Evolutionary conservation across 2,329 filamentous ascomycete genomes (phyloP).

Genomic region (Pseudogymnoascus sp.): DNA sequence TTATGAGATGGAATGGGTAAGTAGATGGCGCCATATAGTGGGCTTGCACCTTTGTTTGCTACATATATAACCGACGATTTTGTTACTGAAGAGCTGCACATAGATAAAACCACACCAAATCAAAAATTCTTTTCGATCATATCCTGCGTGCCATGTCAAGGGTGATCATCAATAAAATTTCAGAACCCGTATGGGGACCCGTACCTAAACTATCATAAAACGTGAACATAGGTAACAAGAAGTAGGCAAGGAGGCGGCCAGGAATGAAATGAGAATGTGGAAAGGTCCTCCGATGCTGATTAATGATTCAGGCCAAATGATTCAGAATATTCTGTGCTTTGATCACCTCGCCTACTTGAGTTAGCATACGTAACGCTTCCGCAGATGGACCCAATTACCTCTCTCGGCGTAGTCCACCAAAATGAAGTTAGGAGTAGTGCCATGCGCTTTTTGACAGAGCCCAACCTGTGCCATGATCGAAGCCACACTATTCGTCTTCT

Average conservation of each 20-base stretch:
- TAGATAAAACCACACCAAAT: not conserved
- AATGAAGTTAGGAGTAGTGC: slow-evolving; percentile 44
- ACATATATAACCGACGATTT: not conserved
- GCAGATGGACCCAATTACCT: slow-evolving; percentile 13
- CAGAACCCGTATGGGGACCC: not conserved
- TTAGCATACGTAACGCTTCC: not conserved
- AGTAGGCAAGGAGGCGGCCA: not conserved
- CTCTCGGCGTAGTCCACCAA: slow-evolving; percentile 55
- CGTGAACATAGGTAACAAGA: not conserved
- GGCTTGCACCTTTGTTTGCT: not conserved
- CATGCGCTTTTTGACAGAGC: slow-evolving; percentile 40
- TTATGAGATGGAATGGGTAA: not conserved
- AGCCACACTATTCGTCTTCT: slow-evolving; percentile 40
- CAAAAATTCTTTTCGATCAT: not conserved
- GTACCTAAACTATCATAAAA: not conserved
- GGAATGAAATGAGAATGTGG: not conserved
- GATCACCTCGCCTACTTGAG: slow-evolving; percentile 24
- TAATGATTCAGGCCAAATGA: not conserved
- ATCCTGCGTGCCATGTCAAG: not conserved
- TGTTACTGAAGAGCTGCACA: not conserved
- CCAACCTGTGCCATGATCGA: slow-evolving; percentile 44
- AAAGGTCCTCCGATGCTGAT: not conserved
- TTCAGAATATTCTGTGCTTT: slow-evolving; percentile 26
- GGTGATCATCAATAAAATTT: not conserved
- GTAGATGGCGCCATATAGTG: not conserved